Percentiles rank a stretch among this genome's conserved stretches.
Evolutionary conservation across 1,139 yeast species (phyloP).

Genomic region (Blastobotrys aristatus): DNA sequence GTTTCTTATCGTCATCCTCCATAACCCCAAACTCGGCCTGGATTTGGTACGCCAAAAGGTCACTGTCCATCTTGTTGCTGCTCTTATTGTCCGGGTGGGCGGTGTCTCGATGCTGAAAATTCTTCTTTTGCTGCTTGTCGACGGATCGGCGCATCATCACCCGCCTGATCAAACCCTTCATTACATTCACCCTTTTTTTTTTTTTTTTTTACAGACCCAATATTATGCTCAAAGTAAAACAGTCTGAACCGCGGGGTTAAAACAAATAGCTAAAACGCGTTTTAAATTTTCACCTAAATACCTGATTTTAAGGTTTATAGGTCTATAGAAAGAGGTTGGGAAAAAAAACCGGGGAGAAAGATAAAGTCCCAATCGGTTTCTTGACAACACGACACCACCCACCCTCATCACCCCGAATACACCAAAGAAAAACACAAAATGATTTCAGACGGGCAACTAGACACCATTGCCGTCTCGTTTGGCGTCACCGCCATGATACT

Average conservation of each 20-base stretch:
- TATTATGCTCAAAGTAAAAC: too few species aligned
- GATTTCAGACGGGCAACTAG: slow-evolving; percentile 80
- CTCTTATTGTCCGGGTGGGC: too few species aligned
- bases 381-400: slow-evolving; percentile 4
- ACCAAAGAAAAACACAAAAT: slow-evolving; percentile 34
- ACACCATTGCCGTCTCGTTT: slow-evolving; percentile 66
- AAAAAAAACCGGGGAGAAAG: too few species aligned
- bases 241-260: too few species aligned
- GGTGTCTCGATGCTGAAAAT: not conserved
- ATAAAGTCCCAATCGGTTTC: too few species aligned
- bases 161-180: not conserved
- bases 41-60: slow-evolving; percentile 3
- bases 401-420: not conserved
- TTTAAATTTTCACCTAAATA: too few species aligned
- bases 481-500: slow-evolving; percentile 70
- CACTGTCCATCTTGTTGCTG: not conserved
- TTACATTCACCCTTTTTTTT: too few species aligned
- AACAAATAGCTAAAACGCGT: too few species aligned
- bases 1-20: not conserved
- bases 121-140: not conserved
- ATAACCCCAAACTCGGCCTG: not conserved
- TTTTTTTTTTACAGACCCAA: too few species aligned
- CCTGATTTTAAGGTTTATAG: too few species aligned
- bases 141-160: not conserved
- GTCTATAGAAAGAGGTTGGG: too few species aligned